Base-by-base conservation (phyloP, 768 basidiomycete species). In the Suillus spraguei region DNA sequence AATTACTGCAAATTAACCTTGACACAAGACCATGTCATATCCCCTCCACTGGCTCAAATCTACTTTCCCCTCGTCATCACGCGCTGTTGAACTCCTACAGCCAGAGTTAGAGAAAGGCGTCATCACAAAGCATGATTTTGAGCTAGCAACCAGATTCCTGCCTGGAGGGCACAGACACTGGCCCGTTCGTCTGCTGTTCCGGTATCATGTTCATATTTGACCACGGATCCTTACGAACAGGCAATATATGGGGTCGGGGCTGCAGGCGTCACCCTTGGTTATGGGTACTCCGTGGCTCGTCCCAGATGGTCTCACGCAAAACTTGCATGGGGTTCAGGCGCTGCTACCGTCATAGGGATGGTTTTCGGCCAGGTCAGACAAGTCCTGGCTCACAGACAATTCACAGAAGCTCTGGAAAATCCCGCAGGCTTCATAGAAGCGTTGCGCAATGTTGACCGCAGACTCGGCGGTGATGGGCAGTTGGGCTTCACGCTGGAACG, bases 91-190 rank as follows among this genome's bases (percentile, higher is more conserved):
- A 52, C 74, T 77, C 50, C 56, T 76, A 35, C 70, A 66, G 5
- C 74, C 74, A 11, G 74, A 76, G 50, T 60, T 77, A 16, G 76
- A 76, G 36, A 73, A 67, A 17, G 65, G 64, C 4, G 61, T 71
- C 33, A 54, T 76, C 20, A 67, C 74, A 22, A 69, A 67, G 22
- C 81, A 80, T 60, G 89, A 91, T 78, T 89, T 83, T 71, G 79
- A 88, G 0, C 72, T 82, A 13, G 83, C 87, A 5, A 70, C 79
- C 62, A 70, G 70, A 33, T 90, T 89, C 77, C 73, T 87, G 33
- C 82, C 87, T 42, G 81, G 80, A 44, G 67, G 70, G 77, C 67
- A 83, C 76, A 72, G 79, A 38, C 78, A 83, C 64, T 78, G 76
- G 65, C 78, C 80, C 62, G 80, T 83, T 58, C 78, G 82, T 67